Base-by-base conservation (phyloP, 441 rosid genomes). In the Pelargonium cotyledonis region DNA sequence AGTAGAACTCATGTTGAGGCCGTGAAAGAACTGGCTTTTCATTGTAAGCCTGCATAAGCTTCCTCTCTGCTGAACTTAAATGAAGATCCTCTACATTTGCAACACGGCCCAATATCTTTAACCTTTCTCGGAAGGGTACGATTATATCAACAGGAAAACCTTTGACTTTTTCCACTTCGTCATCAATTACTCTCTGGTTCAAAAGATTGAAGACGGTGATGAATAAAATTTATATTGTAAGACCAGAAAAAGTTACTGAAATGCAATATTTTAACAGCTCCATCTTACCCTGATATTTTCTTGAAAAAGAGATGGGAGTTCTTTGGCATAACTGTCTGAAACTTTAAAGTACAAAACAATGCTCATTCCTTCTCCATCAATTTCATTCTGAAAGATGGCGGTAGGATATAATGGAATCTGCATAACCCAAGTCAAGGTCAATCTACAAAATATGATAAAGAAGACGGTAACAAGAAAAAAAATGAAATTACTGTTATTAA, bases 31-130 rank as follows among this genome's bases (percentile, higher is more conserved):
- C 95, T 6, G 98, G 98, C 40, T 35, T 35, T 35, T 35, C 40
- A 35, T 35, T 35, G 40, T 35, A 35, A 35, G 40, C 40, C 40
- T 90, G 93, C 93, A 92, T 86, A 66, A 92, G 89, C 74, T 90
- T 92, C 72, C 87, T 90, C 85, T 92, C 96, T 6, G 98, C 83
- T 7, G 85, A 86, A 82, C 87, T 85, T 72, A 92, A 76, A 68
- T 83, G 90, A 40, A 90, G 95, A 79, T 87, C 95, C 57, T 92
- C 95, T 35, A 90, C 89, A 68, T 92, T 92, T 49, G 74, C 92
- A 73, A 92, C 90, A 31, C 96, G 96, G 14, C 96, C 96, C 77
- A 92, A 77, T 72, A 92, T 92, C 82, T 92, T 92, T 81, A 92
- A 73, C 80, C 98, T 83, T 78, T 90, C 98, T 57, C 96, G 85